These are phyloP conservation scores for Pseudocercospora macadamiae DNA, from an alignment of 2,329 filamentous ascomycete species.

Conservation along the genomic window DNA sequence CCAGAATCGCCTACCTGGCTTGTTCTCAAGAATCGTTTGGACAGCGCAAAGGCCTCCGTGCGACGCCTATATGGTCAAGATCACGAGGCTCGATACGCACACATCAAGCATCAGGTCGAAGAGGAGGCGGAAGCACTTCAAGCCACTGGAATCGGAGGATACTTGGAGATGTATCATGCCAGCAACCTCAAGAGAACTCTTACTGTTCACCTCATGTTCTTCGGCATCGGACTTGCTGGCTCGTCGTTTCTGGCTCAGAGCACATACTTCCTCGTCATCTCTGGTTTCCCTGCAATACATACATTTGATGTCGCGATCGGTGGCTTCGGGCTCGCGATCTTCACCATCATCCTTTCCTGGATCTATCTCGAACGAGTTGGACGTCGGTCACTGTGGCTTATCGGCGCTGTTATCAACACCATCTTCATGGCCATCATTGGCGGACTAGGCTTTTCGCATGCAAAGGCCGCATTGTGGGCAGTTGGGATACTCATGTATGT, in stretches of 20 bases:
- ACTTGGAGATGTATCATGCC: not conserved
- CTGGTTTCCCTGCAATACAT: not conserved
- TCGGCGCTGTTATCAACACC: not conserved
- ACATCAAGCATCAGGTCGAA: not conserved
- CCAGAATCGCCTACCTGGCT: not conserved
- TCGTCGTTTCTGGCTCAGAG: constrained; percentile 5
- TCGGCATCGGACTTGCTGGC: constrained; percentile 4
- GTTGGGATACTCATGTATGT: constrained; percentile 1
- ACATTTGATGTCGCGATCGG: not conserved
- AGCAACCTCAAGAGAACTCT: not conserved
- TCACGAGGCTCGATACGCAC: not conserved
- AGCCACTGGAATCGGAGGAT: not conserved
- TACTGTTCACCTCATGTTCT: constrained; percentile 3
- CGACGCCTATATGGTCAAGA: not conserved
- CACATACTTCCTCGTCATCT: constrained; percentile 5
- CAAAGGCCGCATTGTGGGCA: not conserved
- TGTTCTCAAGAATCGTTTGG: not conserved
- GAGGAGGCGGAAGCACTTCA: not conserved
- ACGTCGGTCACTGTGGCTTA: not conserved
- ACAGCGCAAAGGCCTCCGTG: not conserved
- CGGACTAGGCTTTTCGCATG: not conserved
- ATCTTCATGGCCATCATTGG: constrained; percentile 2
- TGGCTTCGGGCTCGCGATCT: not conserved
- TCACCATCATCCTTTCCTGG: not conserved
- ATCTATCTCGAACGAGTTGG: not conserved